Base-by-base conservation (phyloP, 768 basidiomycete species). In the Agaricus subrufescens region DNA sequence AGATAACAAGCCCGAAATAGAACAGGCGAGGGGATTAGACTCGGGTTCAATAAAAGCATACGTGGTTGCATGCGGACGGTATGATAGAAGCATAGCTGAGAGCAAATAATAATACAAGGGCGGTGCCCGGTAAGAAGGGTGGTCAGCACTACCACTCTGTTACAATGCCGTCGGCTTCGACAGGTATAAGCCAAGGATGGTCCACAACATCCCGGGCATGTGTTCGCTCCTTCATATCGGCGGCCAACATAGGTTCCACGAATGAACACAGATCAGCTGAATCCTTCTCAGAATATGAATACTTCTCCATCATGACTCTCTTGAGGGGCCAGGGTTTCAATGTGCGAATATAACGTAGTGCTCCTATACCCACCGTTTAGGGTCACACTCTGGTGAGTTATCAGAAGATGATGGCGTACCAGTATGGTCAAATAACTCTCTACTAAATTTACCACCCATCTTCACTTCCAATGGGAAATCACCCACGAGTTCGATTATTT, bases 401-500 rank as follows among this genome's bases (percentile, higher is more conserved):
- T 50, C 47, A 64, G 42, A 56, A 23, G 49, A 57, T 49, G 12
- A 25, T 44, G 42, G 25, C 78, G 54, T 48, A 81, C 87, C 87
- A 60, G 76, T 71, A 60, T 82, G 79, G 61, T 90, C 91, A 67
- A 96, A 96, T 59, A 96, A 69, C 64, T 96, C 91, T 52, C 86
- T 79, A 61, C 87, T 89, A 68, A 87, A 94, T 64, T 84, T 87
- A 31, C 94, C 94, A 26, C 85, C 86, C 80, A 88, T 84, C 73
- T 91, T 94, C 44, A 87, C 77, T 48, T 84, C 80, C 27, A 85
- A 64, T 12, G 83, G 72, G 59, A 87, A 84, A 70, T 94, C 89
- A 34, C 94, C 94, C 57, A 95, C 72, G 9, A 97, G 76, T 74
- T 97, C 94, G 54, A 95, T 87, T 59, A 96, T 91, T 73, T 95